These are phyloP conservation scores for Cucurbita ficifolia DNA, from an alignment of 306 rosid genomes.

Conservation along the genomic window DNA sequence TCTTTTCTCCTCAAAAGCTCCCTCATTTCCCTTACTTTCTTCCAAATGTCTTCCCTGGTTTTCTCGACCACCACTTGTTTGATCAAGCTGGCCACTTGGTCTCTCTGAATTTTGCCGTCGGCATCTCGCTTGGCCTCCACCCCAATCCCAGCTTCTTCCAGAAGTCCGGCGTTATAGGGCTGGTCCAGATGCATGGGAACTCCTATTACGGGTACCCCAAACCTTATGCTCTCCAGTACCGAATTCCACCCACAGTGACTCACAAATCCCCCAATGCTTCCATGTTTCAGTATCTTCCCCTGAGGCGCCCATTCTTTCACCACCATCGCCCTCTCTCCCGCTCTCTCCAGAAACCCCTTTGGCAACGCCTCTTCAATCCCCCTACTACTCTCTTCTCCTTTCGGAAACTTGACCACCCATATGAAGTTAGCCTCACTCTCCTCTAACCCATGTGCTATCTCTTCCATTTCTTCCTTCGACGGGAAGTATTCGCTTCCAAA, in stretches of 20 bases:
- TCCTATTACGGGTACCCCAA: slow-evolving; percentile 14
- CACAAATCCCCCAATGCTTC: slow-evolving; percentile 15
- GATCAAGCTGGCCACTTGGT: slow-evolving; percentile 3
- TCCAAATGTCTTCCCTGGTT: neutral
- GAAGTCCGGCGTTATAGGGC: slow-evolving; percentile 7
- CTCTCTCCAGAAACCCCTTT: slow-evolving; percentile 2
- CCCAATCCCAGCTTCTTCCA: slow-evolving; percentile 9
- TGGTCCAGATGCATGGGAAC: slow-evolving; percentile 14
- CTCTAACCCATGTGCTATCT: slow-evolving; percentile 10
- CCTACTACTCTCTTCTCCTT: neutral
- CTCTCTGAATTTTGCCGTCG: neutral
- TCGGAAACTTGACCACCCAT: slow-evolving; percentile 12
- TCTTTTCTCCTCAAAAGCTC: neutral
- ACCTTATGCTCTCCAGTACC: slow-evolving; percentile 14
- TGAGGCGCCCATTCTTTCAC: slow-evolving; percentile 19
- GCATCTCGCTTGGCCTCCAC: slow-evolving; percentile 8
- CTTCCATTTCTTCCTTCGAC: slow-evolving; percentile 8
- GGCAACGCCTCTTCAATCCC: slow-evolving; percentile 3
- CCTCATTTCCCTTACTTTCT: neutral
- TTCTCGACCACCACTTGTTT: slow-evolving; percentile 5
- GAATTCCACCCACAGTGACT: slow-evolving; percentile 29
- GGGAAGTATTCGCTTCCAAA: slow-evolving; percentile 19
- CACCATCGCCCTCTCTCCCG: slow-evolving; percentile 4
- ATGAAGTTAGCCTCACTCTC: slow-evolving; percentile 11
- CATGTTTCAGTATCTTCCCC: slow-evolving; percentile 5